Evolutionary conservation across 2,329 filamentous ascomycete species (phyloP), one percentile per base, ranked within the genome.

Genomic region (Colletotrichum tamarilloi): DNA sequence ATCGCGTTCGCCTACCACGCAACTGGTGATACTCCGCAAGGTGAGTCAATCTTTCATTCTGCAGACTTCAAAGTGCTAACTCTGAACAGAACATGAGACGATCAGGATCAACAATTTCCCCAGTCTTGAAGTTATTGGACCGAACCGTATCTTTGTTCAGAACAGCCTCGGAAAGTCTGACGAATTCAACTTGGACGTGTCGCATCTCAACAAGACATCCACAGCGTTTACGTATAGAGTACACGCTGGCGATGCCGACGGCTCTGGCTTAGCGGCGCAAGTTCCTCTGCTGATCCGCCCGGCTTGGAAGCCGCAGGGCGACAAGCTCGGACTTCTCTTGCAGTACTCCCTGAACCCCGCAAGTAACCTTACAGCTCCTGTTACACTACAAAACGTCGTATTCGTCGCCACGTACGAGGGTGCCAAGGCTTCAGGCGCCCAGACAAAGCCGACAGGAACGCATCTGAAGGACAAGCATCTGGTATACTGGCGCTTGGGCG

Each of bases 161-260:
- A 93, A 95, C 76, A 83, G 85, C 1, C 79, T 87, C 1, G 90
- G 92, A 11, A 91, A 89, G 71, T 89, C 93, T 4, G 95, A 97
- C 72, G 92, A 96, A 79, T 99, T 97, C 83, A 90, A 86, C 0
- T 85, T 99, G 38, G 90, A 95, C 74, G 84, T 97, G 7, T 87
- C 91, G 16, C 91, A 92, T 79, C 89, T 98, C 74, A 87, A 91
- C 77, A 91, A 92, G 77, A 92, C 94, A 1, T 89, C 92, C 0
- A 92, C 96, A 7, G 96, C 93, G 8, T 98, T 99, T 85, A 97
- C 97, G 73, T 99, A 98, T 82, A 94, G 95, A 78, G 87, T 98
- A 12, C 94, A 97, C 76, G 83, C 94, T 35, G 92, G 95, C 38
- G 87, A 90, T 22, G 78, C 82, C 53, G 86, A 89, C n/a, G 77